Evolutionary conservation across 2,329 filamentous ascomycete species (phyloP), one percentile per base, ranked within the genome.

Genomic region (Metarhizium brunneum): DNA sequence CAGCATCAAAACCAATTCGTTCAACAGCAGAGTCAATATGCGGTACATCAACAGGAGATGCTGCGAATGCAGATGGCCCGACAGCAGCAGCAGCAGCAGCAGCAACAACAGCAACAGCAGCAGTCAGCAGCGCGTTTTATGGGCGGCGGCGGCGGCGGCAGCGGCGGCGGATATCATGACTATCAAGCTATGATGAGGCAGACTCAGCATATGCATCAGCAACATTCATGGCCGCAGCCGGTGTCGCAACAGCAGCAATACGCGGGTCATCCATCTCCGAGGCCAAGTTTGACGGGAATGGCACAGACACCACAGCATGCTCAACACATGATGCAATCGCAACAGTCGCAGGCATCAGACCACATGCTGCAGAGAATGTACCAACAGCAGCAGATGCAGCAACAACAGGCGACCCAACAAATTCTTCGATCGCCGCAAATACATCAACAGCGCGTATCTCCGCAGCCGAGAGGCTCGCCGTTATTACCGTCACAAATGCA

Each of bases 21-120:
- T 18, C 63, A 62, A 5, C 65, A 65, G 20, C 59, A 62, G 47
- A 52, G 56, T 29, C 60, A 60, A 47, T 60, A 63, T 53, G 54
- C 57, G 48, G 57, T 38, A 60, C 55, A 64, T 50, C 61, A 63
- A 36, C 62, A 60, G 20, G 67, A 67, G 30, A 61, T 57, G 50
- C 56, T 61, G 49, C 60, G 56, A 47, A 56, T 55, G 36, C 58
- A 57, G 52, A 60, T 60, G 57, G 56, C 35, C 16, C 60, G 56
- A 40, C 61, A 60, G 48, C 63, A 63, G 50, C 60, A 62, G 13
- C 62, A 66, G 13, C 62, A 66, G 11, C 63, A 64, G 2, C 61
- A 62, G n/a, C 61, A 54, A 50, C 60, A 60, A 58, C 62, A 60
- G 49, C 63, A 60, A 40, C 61, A 62, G 29, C 54, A 53, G 4